A percentile compares a stretch with the other conserved stretches of the same genome.
These are phyloP conservation scores for Cladosporium sp. DNA, from an alignment of 2,329 filamentous ascomycete genomes.

Conservation along the genomic window DNA sequence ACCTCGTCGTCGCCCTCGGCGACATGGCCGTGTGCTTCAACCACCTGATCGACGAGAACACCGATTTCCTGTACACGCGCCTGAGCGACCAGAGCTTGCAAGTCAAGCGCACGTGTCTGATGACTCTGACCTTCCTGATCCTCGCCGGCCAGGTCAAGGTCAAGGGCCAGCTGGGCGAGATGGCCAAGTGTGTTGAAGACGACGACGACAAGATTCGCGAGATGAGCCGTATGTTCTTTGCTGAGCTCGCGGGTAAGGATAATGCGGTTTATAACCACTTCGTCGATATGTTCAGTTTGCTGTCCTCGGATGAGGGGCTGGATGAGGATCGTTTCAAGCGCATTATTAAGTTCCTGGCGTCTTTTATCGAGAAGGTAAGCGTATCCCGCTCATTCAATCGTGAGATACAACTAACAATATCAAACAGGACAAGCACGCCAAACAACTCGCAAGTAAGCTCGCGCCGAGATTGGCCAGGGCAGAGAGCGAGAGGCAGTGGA, in stretches of 20 bases:
- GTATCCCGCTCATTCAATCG: conserved; percentile 7
- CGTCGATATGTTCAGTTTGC: conserved; percentile 94
- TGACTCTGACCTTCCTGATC: conserved; percentile 97
- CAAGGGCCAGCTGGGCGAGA: conserved; percentile 96
- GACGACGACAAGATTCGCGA: conserved; percentile 93
- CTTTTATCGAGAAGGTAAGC: conserved; percentile 93
- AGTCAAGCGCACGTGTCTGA: conserved; percentile 95
- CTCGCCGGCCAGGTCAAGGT: conserved; percentile 98
- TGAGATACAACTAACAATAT: not conserved
- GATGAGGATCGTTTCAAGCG: conserved; percentile 81
- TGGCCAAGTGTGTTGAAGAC: conserved; percentile 98
- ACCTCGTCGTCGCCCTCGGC: conserved; percentile 92
- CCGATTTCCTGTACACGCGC: conserved; percentile 92
- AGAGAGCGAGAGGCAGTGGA: conserved; percentile 94
- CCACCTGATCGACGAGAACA: conserved; percentile 98
- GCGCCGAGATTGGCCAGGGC: conserved; percentile 80
- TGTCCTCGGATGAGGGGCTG: conserved; percentile 75
- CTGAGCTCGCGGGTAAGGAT: conserved; percentile 94
- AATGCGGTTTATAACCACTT: conserved; percentile 99
- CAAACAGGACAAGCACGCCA: conserved; percentile 87
- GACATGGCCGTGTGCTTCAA: conserved; percentile 99
- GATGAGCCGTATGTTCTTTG: conserved; percentile 96
- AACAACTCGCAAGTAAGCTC: conserved; percentile 87
- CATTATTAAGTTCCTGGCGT: conserved; percentile 87
- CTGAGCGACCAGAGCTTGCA: conserved; percentile 83